Evolutionary conservation across 129 eudicot genomes (phyloP), one percentile per base, ranked within the genome.

Genomic region (Sambucus nigra): DNA sequence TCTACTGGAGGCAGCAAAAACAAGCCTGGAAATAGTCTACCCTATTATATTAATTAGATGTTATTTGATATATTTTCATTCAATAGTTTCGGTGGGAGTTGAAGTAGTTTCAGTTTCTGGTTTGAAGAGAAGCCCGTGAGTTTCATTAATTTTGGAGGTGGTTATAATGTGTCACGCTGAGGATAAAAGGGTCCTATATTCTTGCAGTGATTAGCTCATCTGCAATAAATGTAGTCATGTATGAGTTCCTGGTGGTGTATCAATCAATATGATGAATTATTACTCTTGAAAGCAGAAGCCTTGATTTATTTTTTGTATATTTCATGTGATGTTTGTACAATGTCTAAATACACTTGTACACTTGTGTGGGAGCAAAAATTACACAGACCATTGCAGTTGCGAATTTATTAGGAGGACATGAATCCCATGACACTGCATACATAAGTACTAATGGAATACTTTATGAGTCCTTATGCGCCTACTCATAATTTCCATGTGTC

Each of bases 101-200:
- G 69, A 60, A 56, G 56, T 15, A 14, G 31, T 29, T 54, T 81
- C 89, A n/a, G n/a, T n/a, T n/a, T n/a, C n/a, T n/a, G n/a, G n/a
- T n/a, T n/a, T n/a, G n/a, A 75, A 77, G 70, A 54, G 91, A 82
- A 73, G 48, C 76, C 81, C 94, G 82, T 87, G 88, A 82, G 75
- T 74, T 67, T 74, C 94, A 87, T 87, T 70, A 79, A 82, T 72
- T 72, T 60, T 78, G 60, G 66, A 60, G 66, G 47, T 45, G 14
- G 73, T 47, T 61, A 50, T 67, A 24, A 26, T 62, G 49, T 66
- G 55, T 54, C 59, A 60, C 31, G 62, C 18, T 1, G 42, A 38
- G 81, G 84, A 74, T 47, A 63, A 60, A 70, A 68, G 68, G 17
- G 84, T 70, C 71, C n/a, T 80, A 79, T 50, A 13, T n/a, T 16